These are phyloP conservation scores for Clitopilus hobsonii DNA, from an alignment of 768 basidiomycete species.

Conservation along the genomic window DNA sequence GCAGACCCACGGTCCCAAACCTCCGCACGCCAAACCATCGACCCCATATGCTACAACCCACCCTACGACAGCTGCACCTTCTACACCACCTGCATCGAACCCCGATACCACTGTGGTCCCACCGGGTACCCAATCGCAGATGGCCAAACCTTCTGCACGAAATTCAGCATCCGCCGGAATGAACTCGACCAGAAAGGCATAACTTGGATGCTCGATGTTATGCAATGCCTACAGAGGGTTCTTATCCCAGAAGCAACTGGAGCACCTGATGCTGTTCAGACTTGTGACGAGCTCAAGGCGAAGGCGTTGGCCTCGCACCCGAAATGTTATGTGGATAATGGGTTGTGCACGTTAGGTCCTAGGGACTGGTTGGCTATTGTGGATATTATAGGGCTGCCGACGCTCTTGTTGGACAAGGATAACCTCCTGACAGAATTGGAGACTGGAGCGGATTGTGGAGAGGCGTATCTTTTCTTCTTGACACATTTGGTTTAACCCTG, in stretches of 20 bases:
- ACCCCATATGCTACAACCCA: conserved; percentile 23
- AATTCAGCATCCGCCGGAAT: conserved; percentile 25
- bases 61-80: conserved; percentile 35
- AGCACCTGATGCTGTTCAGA: conserved; percentile 10
- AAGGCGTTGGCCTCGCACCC: conserved; percentile 38
- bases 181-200: conserved; percentile 28
- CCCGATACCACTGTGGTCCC: conserved; percentile 39
- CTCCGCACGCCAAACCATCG: background rate
- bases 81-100: conserved; percentile 40
- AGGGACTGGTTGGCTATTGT: conserved; percentile 32
- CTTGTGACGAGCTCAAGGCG: conserved; percentile 28
- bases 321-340: conserved; percentile 33
- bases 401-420: conserved; percentile 24
- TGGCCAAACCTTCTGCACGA: conserved; percentile 34
- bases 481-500: conserved; percentile 3
- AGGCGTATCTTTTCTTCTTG: conserved; percentile 19
- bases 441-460: conserved; percentile 25
- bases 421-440: conserved; percentile 22
- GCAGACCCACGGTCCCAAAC: too few relatives aligned
- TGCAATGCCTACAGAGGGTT: conserved; percentile 40
- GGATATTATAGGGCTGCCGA: conserved; percentile 27
- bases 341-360: conserved; percentile 33
- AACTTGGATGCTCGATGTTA: conserved; percentile 38
- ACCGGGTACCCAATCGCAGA: conserved; percentile 38
- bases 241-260: conserved; percentile 32